These are phyloP conservation scores for Bigelowiella natans DNA, from an alignment of 78 protist species.

Conservation along the genomic window DNA sequence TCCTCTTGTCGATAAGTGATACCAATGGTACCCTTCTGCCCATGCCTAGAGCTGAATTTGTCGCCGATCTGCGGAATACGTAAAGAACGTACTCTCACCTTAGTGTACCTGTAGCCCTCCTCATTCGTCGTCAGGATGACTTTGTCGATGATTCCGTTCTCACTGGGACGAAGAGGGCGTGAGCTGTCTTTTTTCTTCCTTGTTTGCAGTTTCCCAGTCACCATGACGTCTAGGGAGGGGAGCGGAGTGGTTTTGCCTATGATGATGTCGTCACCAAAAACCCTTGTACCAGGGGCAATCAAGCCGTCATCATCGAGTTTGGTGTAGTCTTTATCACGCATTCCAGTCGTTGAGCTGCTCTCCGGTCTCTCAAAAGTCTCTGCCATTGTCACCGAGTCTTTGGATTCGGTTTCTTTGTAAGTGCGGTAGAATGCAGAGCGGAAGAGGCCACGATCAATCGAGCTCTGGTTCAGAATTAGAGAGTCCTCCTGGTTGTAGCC, in stretches of 20 bases:
- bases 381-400: not conserved
- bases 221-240: not conserved
- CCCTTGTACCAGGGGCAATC: slow-evolving; percentile 76
- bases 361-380: slow-evolving; percentile 68
- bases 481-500: slow-evolving; percentile 99
- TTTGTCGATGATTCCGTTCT: slow-evolving; percentile 83
- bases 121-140: slow-evolving; percentile 38
- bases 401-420: slow-evolving; percentile 52
- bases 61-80: slow-evolving; percentile 97
- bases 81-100: slow-evolving; percentile 77
- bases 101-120: slow-evolving; percentile 75
- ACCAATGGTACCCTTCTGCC: slow-evolving; percentile 99
- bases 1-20: slow-evolving; percentile 94
- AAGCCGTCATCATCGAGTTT: slow-evolving; percentile 96
- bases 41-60: slow-evolving; percentile 99
- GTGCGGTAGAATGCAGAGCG: slow-evolving; percentile 77
- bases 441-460: slow-evolving; percentile 98
- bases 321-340: slow-evolving; percentile 41
- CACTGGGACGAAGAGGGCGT: slow-evolving; percentile 50
- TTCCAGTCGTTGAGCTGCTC: slow-evolving; percentile 24
- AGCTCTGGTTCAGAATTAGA: slow-evolving; percentile 82
- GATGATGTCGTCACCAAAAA: slow-evolving; percentile 82
- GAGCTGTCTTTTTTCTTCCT: slow-evolving; percentile 52
- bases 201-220: not conserved
- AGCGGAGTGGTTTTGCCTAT: slow-evolving; percentile 86